A percentile compares a stretch with the other conserved stretches of the same genome.
phyloP scores from a whole-genome alignment of 2,329 filamentous ascomycete genomes.

The Diplodia scrobiculata region DNA sequence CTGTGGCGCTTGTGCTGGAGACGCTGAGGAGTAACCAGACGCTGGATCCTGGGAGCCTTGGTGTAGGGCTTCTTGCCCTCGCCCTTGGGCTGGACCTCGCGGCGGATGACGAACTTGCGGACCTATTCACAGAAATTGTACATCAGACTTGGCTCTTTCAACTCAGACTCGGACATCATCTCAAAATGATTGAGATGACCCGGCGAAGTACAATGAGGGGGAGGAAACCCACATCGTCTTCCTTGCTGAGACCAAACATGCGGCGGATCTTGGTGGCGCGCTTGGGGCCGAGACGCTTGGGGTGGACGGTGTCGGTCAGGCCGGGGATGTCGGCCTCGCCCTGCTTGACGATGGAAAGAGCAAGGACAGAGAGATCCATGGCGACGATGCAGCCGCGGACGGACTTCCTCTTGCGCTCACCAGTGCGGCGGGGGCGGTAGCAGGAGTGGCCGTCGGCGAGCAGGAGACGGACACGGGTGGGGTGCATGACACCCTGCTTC shows the following conservation, averaged over 20 bases:
- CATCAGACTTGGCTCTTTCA: slow-evolving; percentile 52
- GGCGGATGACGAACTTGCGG: slow-evolving; percentile 99
- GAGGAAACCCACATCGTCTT: slow-evolving; percentile 92
- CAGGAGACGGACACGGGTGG: slow-evolving; percentile 96
- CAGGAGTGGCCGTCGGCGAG: slow-evolving; percentile 96
- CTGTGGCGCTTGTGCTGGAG: slow-evolving; percentile 99
- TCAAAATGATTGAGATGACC: slow-evolving; percentile 59
- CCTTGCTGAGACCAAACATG: slow-evolving; percentile 99
- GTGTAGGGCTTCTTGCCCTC: slow-evolving; percentile 98
- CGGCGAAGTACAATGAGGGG: slow-evolving; percentile 29
- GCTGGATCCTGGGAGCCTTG: slow-evolving; percentile 99
- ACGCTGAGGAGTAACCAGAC: slow-evolving; percentile 97
- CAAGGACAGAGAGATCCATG: slow-evolving; percentile 91
- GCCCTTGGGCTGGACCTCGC: slow-evolving; percentile 94
- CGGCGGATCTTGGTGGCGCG: slow-evolving; percentile 99
- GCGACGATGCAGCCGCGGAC: slow-evolving; percentile 98
- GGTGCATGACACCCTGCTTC: slow-evolving; percentile 99
- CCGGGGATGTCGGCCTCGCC: slow-evolving; percentile 92
- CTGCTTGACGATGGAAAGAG: slow-evolving; percentile 96
- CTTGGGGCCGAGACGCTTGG: slow-evolving; percentile 99
- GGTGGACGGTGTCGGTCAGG: slow-evolving; percentile 95
- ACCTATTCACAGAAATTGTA: slow-evolving; percentile 61
- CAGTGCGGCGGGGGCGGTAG: slow-evolving; percentile 96
- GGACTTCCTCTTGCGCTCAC: slow-evolving; percentile 99
- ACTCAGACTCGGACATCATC: slow-evolving; percentile 30